phyloP scores from a whole-genome alignment of 2,329 filamentous ascomycete genomes.

The Diaporthe caulivora region DNA sequence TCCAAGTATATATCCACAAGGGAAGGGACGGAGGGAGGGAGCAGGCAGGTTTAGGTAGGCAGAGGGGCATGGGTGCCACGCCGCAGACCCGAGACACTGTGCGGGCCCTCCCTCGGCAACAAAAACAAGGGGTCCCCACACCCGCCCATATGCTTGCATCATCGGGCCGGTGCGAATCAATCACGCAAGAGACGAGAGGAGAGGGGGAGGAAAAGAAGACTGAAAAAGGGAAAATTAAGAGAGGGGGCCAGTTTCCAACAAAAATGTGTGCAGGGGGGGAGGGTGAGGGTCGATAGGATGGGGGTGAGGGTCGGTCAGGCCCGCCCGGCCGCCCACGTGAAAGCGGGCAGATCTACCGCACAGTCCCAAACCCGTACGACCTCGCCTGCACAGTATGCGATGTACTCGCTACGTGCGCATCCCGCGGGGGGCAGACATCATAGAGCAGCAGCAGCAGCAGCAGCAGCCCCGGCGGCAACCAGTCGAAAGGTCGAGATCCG shows the following conservation, averaged over 20 bases:
- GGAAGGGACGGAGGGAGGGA: too few relatives aligned
- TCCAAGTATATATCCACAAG: constrained; percentile 33
- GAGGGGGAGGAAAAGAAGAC: not conserved
- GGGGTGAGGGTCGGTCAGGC: constrained; percentile 7
- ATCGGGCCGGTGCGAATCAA: constrained; percentile 30
- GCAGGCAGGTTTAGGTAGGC: too few relatives aligned
- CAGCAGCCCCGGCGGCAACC: not conserved
- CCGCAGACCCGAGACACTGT: constrained; percentile 17
- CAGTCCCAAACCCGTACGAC: constrained; percentile 8
- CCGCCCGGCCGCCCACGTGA: constrained; percentile 30
- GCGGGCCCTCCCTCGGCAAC: not conserved
- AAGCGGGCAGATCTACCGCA: constrained; percentile 29
- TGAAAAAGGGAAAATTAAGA: not conserved
- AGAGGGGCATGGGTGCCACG: not conserved
- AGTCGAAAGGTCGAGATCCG: not conserved
- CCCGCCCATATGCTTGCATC: constrained; percentile 8
- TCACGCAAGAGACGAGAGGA: constrained; percentile 4
- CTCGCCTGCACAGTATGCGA: not conserved
- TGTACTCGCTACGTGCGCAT: constrained; percentile 1
- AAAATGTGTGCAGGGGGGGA: not conserved
- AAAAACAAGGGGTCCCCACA: constrained; percentile 16
- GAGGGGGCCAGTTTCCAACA: not conserved
- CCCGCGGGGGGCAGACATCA: not conserved
- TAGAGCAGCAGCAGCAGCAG: too few relatives aligned
- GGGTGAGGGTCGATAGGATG: not conserved